phyloP scores from a whole-genome alignment of 257 asterid genomes.

The Schizonepeta tenuifolia region DNA sequence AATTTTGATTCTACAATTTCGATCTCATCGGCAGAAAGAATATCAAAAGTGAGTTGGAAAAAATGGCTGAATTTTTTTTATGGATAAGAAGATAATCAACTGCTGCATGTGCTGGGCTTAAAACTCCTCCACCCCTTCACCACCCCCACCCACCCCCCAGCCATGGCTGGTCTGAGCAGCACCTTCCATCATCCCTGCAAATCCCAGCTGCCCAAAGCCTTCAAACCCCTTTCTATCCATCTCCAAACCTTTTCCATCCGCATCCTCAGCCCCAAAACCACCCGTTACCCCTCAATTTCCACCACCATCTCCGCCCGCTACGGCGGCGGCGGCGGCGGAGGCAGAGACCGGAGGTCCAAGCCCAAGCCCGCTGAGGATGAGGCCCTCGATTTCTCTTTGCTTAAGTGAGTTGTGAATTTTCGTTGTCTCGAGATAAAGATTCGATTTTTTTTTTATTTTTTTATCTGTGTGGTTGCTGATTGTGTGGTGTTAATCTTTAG shows the following conservation, averaged over 20 bases:
- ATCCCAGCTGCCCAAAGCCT: constrained; percentile 47
- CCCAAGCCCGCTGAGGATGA: constrained; percentile 51
- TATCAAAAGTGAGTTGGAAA: background rate
- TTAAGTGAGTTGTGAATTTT: constrained; percentile 50
- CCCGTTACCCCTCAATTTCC: constrained; percentile 38
- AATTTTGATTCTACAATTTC: background rate
- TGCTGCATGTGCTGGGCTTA: constrained; percentile 39
- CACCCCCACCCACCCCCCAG: constrained; percentile 1
- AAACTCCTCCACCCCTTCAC: constrained; percentile 11
- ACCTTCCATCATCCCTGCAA: constrained; percentile 57
- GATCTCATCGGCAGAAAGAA: background rate
- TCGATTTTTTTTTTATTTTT: background rate
- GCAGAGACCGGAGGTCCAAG: constrained; percentile 42
- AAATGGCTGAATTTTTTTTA: background rate
- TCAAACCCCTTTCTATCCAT: constrained; percentile 32
- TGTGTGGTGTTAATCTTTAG: constrained; percentile 40
- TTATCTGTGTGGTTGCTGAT: constrained; percentile 23
- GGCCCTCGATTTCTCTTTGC: constrained; percentile 67
- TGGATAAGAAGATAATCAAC: constrained; percentile 50
- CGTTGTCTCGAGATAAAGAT: constrained; percentile 11
- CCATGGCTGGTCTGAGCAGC: constrained; percentile 93
- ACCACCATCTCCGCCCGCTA: constrained; percentile 60
- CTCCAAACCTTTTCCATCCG: constrained; percentile 46
- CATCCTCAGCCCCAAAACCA: constrained; percentile 36
- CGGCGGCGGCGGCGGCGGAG: constrained; percentile 60